Evolutionary conservation across 176 grass and related monocot species (phyloP), one percentile per base, ranked within the genome.

Genomic region (Eleusine indica): DNA sequence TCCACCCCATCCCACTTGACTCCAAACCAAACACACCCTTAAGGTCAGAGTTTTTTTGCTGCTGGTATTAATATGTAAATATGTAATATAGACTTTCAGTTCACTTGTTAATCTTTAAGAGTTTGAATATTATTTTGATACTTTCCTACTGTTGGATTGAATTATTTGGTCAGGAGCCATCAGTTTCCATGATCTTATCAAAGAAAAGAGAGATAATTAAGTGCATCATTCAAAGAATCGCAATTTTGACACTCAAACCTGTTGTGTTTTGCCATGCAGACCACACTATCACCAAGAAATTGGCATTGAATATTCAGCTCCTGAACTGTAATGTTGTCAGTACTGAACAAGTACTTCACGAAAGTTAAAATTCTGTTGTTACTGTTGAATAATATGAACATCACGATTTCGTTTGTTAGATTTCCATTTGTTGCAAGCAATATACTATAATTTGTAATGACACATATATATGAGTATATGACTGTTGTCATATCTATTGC

Each of bases 31-130:
- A 25, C 25, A 25, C 25, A 25, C 87, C 54, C 77, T 98, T 52
- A 98, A 98, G 96, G 96, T 98, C 51, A 25, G 21, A 46, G 65
- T 30, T 76, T 85, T 40, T 82, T 79, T 87, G 43, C 21, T 88
- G 61, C 61, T 92, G 17, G 5, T 53, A 83, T 81, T 43, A 66
- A 75, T n/a, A 63, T 79, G 46, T 67, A n/a, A 25, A 25, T 25
- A 53, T 39, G 4, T 37, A 46, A 15, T 70, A 28, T 17, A 9
- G 37, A 41, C 19, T 83, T 70, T 58, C 13, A 17, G n/a, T 57
- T 7, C 38, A 66, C 32, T 60, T 32, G 56, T 28, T 28, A 52
- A 15, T 65, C 18, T 69, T 81, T 22, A 40, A 35, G 65, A 83
- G 32, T 3, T 76, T 53, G 41, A 77, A 29, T 58, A 1, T 49